phyloP scores from a whole-genome alignment of 768 basidiomycete species.

The Naganishia kalamii region DNA sequence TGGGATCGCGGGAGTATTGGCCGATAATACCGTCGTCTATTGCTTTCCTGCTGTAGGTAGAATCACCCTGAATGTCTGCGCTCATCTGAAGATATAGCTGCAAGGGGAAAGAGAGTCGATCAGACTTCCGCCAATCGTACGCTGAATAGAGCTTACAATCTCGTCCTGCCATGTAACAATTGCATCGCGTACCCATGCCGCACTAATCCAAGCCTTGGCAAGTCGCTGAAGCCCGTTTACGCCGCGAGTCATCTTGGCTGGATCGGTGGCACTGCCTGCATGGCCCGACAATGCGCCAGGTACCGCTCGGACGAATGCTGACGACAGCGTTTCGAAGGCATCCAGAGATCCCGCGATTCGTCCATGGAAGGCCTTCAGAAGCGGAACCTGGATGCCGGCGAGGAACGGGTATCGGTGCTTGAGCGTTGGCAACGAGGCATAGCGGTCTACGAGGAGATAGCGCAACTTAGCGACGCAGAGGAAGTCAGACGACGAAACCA shows the following conservation, averaged over 20 bases:
- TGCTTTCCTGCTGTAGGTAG: constrained; percentile 12
- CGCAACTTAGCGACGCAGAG: background rate
- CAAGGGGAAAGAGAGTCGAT: background rate
- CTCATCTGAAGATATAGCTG: constrained; percentile 92
- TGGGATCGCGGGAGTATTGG: background rate
- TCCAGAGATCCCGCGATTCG: constrained; percentile 80
- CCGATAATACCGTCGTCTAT: constrained; percentile 11
- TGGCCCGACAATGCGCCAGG: constrained; percentile 75
- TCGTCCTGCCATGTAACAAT: constrained; percentile 87
- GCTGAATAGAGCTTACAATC: constrained; percentile 54
- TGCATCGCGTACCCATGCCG: constrained; percentile 62
- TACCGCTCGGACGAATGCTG: constrained; percentile 77
- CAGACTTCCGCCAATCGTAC: background rate
- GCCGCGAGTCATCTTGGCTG: constrained; percentile 67
- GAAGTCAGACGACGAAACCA: background rate
- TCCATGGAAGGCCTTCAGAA: constrained; percentile 67
- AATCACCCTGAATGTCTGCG: constrained; percentile 37
- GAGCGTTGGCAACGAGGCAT: constrained; percentile 74
- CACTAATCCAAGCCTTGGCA: constrained; percentile 77
- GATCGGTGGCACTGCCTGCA: constrained; percentile 52
- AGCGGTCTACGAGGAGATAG: constrained; percentile 61
- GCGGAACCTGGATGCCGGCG: constrained; percentile 71
- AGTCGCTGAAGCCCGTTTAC: constrained; percentile 74
- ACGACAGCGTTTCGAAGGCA: constrained; percentile 87
- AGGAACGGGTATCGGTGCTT: constrained; percentile 77